phyloP scores from a whole-genome alignment of 148 eudicot species.

The Fagopyrum homotropicum region DNA sequence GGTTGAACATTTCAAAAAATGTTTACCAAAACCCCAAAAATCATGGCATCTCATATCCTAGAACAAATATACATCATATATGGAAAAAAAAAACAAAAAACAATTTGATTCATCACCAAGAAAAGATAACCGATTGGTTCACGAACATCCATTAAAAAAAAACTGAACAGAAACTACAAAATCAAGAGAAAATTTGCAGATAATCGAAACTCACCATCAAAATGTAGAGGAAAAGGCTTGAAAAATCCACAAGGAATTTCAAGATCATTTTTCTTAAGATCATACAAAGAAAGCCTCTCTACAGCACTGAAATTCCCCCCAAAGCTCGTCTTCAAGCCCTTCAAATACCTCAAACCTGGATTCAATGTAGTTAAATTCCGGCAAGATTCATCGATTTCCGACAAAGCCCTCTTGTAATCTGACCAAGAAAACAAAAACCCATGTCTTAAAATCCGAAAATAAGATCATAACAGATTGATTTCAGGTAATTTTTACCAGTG shows the following conservation, averaged over 20 bases:
- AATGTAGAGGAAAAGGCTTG: slow-evolving; percentile 45
- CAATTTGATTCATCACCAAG: background rate
- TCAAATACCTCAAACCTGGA: slow-evolving; percentile 40
- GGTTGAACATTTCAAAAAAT: background rate
- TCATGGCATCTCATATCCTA: background rate
- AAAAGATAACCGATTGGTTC: background rate
- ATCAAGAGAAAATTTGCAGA: background rate
- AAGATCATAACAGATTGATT: background rate
- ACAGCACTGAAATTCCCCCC: slow-evolving; percentile 57
- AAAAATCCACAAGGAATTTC: slow-evolving; percentile 84
- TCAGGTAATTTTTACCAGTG: slow-evolving; percentile 37
- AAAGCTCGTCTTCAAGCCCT: slow-evolving; percentile 44
- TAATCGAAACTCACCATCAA: slow-evolving; percentile 44
- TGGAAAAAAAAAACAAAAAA: background rate
- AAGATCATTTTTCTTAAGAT: slow-evolving; percentile 29
- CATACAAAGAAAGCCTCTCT: slow-evolving; percentile 49
- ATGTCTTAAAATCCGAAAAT: background rate
- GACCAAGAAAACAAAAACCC: background rate
- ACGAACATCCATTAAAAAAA: background rate
- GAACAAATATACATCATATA: background rate
- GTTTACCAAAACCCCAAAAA: background rate
- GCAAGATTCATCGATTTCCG: slow-evolving; percentile 37
- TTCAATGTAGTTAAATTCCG: slow-evolving; percentile 19
- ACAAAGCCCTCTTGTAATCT: slow-evolving; percentile 59
- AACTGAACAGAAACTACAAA: background rate